Percentiles rank a stretch among this genome's conserved stretches.
Evolutionary conservation across 768 basidiomycete genomes (phyloP).

Genomic region (Podaxis pistillaris): DNA sequence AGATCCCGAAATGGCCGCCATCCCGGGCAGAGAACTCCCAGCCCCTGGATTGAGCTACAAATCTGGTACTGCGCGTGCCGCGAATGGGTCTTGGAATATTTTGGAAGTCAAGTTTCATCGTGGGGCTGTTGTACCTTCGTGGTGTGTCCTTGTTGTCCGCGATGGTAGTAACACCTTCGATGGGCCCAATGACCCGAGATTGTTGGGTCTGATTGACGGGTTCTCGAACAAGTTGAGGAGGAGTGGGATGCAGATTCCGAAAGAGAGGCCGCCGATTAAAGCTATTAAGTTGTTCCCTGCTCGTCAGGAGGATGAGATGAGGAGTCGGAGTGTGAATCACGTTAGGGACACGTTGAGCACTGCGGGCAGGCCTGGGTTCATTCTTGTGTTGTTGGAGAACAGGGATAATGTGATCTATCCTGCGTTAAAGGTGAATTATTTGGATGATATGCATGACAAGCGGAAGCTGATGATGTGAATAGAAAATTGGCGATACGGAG

Average conservation of each 20-base stretch:
- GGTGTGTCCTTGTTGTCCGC: constrained; percentile 67
- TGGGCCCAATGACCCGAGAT: constrained; percentile 39
- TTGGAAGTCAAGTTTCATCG: constrained; percentile 65
- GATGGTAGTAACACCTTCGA: constrained; percentile 38
- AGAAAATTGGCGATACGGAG: constrained; percentile 68
- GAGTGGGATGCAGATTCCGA: constrained; percentile 57
- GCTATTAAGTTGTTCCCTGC: constrained; percentile 31
- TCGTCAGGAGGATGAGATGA: constrained; percentile 31
- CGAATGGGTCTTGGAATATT: constrained; percentile 77
- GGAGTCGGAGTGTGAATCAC: constrained; percentile 31
- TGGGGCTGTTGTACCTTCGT: constrained; percentile 49
- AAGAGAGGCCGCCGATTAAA: constrained; percentile 33
- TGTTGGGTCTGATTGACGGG: constrained; percentile 44
- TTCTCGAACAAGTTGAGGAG: constrained; percentile 54
- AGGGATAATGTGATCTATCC: constrained; percentile 78
- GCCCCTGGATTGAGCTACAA: constrained; percentile 60
- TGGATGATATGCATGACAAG: neutral
- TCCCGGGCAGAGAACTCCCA: constrained; percentile 65
- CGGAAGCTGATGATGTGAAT: neutral
- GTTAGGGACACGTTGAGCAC: constrained; percentile 42
- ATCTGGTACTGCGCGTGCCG: constrained; percentile 40
- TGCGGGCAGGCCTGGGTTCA: constrained; percentile 51
- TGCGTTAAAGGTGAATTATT: constrained; percentile 57
- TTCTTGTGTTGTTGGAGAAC: constrained; percentile 68
- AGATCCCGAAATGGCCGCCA: constrained; percentile 52